Evolutionary conservation across 2,329 filamentous ascomycete species (phyloP), one percentile per base, ranked within the genome.

Genomic region (Exophiala bonariae): DNA sequence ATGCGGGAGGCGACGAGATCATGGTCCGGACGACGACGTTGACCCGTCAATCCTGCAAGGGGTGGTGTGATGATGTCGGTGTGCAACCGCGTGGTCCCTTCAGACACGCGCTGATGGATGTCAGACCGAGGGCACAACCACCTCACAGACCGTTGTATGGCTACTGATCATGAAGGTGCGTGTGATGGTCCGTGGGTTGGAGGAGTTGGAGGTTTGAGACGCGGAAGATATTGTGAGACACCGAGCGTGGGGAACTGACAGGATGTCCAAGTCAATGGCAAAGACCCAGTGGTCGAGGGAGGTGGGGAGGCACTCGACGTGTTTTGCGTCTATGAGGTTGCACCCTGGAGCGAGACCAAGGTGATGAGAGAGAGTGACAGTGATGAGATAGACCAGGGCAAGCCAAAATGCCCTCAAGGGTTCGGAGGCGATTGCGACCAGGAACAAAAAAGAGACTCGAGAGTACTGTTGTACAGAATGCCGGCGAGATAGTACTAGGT

Each of bases 1-100:
- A 58, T 5, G 39, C 49, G 13, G 58, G 58, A 41, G 58, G 58
- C 20, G 57, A 57, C 7, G 51, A 51, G 36, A 58, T 47, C 51
- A 57, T 59, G 22, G 7, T 37, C 35, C 38, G 10, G 11, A 20
- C 13, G 23, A 26, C 23, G 11, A 6, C 23, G 6, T 26, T 11
- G 11, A 26, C 23, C 23, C 6, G 6, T 26, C 23, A 26, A 6
- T 26, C 23, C 23, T 26, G 6, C 6, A 11, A 11, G 6, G 32
- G 32, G 13, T 34, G 32, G 32, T 14, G 32, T 34, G 32, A 18
- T 34, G 13, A n/a, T 34, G 32, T 34, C 9, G 9, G 32, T 18
- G 17, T n/a, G 13, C 32, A 34, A n/a, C 13, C 32, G 32, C 35
- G 35, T 37, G 35, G 35, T 26, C 23, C 23, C 23, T 26, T 26